These are phyloP conservation scores for Fusarium austroafricanum DNA, from an alignment of 2,329 filamentous ascomycete genomes.

Conservation along the genomic window DNA sequence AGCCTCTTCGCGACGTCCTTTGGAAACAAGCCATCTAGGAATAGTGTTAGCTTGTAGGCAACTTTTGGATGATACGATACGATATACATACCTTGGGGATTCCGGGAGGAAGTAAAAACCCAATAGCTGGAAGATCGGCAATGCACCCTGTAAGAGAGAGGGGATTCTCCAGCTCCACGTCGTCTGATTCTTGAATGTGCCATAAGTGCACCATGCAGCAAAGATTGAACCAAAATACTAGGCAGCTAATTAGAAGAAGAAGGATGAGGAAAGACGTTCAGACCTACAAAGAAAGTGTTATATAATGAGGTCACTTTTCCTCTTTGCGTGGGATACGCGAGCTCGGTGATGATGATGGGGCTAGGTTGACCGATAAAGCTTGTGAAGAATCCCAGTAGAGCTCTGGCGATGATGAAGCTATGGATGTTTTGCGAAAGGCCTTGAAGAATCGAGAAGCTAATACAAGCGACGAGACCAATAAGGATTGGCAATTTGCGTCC, in stretches of 20 bases:
- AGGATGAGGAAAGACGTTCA: not conserved
- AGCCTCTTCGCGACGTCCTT: slow-evolving; percentile 50
- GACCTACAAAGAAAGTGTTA: slow-evolving; percentile 47
- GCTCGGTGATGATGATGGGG: slow-evolving; percentile 50
- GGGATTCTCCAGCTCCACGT: slow-evolving; percentile 46
- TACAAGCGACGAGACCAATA: slow-evolving; percentile 48
- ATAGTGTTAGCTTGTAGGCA: accelerated
- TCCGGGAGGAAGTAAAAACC: slow-evolving; percentile 45
- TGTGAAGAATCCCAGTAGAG: slow-evolving; percentile 49
- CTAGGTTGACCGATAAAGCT: slow-evolving; percentile 48
- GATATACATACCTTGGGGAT: slow-evolving; percentile 25
- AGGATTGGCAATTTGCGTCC: slow-evolving; percentile 55
- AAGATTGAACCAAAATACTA: slow-evolving; percentile 47
- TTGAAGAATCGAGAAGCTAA: slow-evolving; percentile 50
- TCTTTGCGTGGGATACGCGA: slow-evolving; percentile 51
- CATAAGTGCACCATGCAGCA: slow-evolving; percentile 46
- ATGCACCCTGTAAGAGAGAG: slow-evolving; percentile 37
- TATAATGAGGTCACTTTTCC: slow-evolving; percentile 50
- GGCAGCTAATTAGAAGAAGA: accelerated
- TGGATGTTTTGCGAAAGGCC: slow-evolving; percentile 40
- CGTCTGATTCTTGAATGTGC: slow-evolving; percentile 36
- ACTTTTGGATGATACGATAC: accelerated
- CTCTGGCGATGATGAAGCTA: slow-evolving; percentile 48
- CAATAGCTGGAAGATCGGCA: slow-evolving; percentile 40
- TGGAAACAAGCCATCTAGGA: slow-evolving; percentile 45